These are phyloP conservation scores for Cordyceps militaris DNA, from an alignment of 2,329 filamentous ascomycete species.

Conservation along the genomic window DNA sequence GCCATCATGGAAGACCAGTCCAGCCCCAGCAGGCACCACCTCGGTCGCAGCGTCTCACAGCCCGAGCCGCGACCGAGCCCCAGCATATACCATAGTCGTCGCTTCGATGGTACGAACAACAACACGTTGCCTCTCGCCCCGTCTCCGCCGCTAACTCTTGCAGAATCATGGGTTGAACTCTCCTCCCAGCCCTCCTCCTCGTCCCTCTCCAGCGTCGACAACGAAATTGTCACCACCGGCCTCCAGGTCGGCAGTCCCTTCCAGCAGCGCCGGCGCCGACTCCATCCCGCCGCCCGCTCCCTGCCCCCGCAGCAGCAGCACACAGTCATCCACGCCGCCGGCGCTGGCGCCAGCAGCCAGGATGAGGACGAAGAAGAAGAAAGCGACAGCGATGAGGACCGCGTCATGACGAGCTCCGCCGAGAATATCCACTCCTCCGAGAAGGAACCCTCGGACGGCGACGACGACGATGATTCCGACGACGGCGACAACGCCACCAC, in stretches of 20 bases:
- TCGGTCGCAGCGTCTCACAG: constrained; percentile 22
- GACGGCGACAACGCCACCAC: constrained; percentile 73
- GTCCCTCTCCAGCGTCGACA: constrained; percentile 75
- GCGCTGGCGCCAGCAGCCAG: constrained; percentile 59
- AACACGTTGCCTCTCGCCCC: constrained; percentile 17
- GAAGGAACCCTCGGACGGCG: constrained; percentile 35
- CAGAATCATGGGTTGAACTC: constrained; percentile 96
- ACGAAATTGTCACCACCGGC: constrained; percentile 88
- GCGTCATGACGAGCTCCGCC: constrained; percentile 50
- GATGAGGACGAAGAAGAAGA: constrained; percentile 95
- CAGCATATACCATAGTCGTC: constrained; percentile 26
- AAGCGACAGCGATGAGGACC: constrained; percentile 68
- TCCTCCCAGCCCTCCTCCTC: constrained; percentile 89
- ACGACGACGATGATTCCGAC: constrained; percentile 42
- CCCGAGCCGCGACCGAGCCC: constrained; percentile 24
- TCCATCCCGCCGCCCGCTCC: constrained; percentile 26
- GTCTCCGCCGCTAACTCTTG: constrained; percentile 5
- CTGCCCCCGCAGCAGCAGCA: constrained; percentile 30
- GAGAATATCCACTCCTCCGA: constrained; percentile 41
- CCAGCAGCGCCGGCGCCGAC: constrained; percentile 50
- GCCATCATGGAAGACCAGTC: constrained; percentile 23
- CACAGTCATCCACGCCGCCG: constrained; percentile 30
- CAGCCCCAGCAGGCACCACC: constrained; percentile 20
- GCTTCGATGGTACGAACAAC: constrained; percentile 29
- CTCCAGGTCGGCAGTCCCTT: constrained; percentile 66